Evolutionary conservation across 2,329 filamentous ascomycete genomes (phyloP), one percentile per base, ranked within the genome.

Genomic region (Pestalotiopsis sp.): DNA sequence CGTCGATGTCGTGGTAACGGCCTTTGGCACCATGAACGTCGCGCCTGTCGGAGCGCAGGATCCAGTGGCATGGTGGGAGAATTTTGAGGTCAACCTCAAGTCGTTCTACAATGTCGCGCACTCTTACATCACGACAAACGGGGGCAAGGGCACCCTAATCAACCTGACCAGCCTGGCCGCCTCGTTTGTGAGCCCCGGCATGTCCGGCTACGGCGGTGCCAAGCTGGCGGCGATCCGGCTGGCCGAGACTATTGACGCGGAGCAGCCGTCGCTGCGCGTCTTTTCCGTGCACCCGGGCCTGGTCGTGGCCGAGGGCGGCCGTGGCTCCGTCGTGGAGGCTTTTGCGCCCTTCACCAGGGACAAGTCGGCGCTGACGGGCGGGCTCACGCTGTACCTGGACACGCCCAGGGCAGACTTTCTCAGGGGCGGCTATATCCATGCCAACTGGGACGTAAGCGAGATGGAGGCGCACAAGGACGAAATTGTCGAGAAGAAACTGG

Each of bases 11-110:
- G 70, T 84, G 7, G 77, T 84, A 38, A 84, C 83, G 66, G 82
- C 82, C 68, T 80, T 81, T 2, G 82, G 79, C 1, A 78, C 31
- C n/a, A 61, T 61, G 27, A 39, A 36, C 27, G 49, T 38, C 11
- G 49, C 66, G n/a, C 71, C 67, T 20, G 31, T 61, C 27, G 59
- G 59, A 11, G 25, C 31, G 12, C 59, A 61, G 14, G 14, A 23
- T 3, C 27, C 59, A 0, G 27, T 9, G 7, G 17, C 20, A 14
- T 87, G 84, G 79, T 85, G 82, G 81, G 72, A 72, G 27, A 80
- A 80, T 39, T 85, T 81, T 74, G 82, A 86, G 49, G 81, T 87
- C 66, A 88, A 88, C 68, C 73, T 88, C 38, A 84, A 81, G 63
- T 85, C 86, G 0, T 75, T 80, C 0, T 85, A 85, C 58, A 39